Evolutionary conservation across 2,329 filamentous ascomycete genomes (phyloP), one percentile per base, ranked within the genome.

Genomic region (Aureobasidium sp.): DNA sequence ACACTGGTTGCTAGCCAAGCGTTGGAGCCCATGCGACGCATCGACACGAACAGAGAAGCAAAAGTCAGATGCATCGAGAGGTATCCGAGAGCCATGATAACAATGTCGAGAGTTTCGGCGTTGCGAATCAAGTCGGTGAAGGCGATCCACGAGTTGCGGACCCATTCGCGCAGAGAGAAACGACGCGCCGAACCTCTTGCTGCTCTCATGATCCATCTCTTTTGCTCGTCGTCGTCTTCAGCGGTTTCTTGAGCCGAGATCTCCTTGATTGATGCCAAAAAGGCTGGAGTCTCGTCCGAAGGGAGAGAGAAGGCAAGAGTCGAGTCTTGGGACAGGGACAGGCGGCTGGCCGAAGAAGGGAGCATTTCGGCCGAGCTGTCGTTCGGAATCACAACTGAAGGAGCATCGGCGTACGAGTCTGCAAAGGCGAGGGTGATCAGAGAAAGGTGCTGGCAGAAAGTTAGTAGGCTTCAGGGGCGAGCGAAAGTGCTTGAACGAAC

Each of bases 21-120:
- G 76, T 97, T 97, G 64, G 94, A 99, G 58, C 94, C 94, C 75
- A 99, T 84, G 63, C 91, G 87, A 68, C 91, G 86, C 94, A 99
- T 97, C 37, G 94, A 97, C 65, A 97, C 80, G 79, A 99, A 97
- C n/a, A 99, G 85, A 34, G 94, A 97, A 45, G 97, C 89, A 72
- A 99, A 99, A 7, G 94, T 99, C 72, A 97, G 78, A 74, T 99
- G 93, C 94, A 99, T 99, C 55, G 92, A 91, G 59, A 97, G 80
- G 74, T 99, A 99, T 51, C 94, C 94, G 39, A 99, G 82, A 34
- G 90, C 84, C 93, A 99, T 97, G 74, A 99, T 99, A 71, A 96
- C 82, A 70, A 99, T 97, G 70, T 99, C 94, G 62, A 97, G 85
- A 2, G 91, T 93, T 76, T 99, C 93, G 37, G 94, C 94, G 71